phyloP scores from a whole-genome alignment of 371 early-diverging fungal species.

The Batkoa obscura region DNA sequence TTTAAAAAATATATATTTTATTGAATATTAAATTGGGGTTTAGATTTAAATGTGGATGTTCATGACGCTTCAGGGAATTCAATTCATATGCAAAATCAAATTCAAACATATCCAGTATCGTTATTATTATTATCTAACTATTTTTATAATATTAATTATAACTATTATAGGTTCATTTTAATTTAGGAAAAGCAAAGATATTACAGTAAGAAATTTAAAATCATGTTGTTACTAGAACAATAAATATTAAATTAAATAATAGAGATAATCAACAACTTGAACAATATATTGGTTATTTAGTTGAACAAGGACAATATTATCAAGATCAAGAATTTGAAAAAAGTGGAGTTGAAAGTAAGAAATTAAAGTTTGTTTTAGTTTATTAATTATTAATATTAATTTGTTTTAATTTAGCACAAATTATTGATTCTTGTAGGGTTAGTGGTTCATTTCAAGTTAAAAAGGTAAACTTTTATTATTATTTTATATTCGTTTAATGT shows the following conservation, averaged over 20 bases:
- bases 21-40: not conserved
- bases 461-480: conserved; percentile 21
- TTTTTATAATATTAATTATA: not conserved
- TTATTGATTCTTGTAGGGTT: conserved; percentile 45
- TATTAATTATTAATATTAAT: not conserved
- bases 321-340: not conserved
- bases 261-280: not conserved
- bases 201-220: conserved; percentile 11
- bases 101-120: conserved; percentile 22
- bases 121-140: not conserved
- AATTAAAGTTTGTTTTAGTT: not conserved
- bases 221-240: not conserved
- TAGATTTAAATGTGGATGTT: conserved; percentile 16
- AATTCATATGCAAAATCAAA: conserved; percentile 17
- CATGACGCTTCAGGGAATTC: conserved; percentile 25
- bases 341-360: not conserved
- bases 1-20: too few relatives aligned
- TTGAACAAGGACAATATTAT: not conserved
- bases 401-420: not conserved
- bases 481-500: too few relatives aligned
- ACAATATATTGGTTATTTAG: not conserved
- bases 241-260: not conserved
- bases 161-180: conserved; percentile 20
- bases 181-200: conserved; percentile 16
- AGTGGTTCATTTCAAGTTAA: conserved; percentile 50